Evolutionary conservation across 2,329 filamentous ascomycete genomes (phyloP).

Genomic region (Colletotrichum tanaceti): DNA sequence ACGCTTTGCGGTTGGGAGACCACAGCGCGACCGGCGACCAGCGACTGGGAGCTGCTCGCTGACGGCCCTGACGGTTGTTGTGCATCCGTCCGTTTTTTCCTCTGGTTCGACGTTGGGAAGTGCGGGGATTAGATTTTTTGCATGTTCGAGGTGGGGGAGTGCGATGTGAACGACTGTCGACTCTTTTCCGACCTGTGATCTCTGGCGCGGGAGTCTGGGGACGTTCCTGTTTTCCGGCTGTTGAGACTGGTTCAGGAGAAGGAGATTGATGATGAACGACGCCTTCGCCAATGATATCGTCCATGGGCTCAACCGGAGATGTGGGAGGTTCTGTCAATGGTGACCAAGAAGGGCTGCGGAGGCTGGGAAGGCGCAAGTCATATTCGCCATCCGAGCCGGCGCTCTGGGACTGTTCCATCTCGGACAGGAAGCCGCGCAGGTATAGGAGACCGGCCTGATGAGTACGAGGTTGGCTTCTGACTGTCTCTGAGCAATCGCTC

Average conservation of each 20-base stretch:
- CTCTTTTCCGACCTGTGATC: too few relatives aligned
- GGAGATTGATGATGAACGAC: background rate
- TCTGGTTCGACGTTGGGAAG: background rate
- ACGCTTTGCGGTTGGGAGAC: constrained; percentile 15
- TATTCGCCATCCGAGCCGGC: background rate
- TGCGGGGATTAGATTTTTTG: background rate
- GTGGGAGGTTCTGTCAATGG: background rate
- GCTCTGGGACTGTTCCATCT: background rate
- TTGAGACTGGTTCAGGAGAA: background rate
- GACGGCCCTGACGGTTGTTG: background rate
- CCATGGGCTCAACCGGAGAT: background rate
- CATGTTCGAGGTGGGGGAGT: background rate
- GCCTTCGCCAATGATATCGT: background rate
- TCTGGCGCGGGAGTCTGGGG: background rate
- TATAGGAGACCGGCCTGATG: background rate
- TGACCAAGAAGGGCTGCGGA: constrained; percentile 2
- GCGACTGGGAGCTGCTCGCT: background rate
- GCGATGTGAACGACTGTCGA: background rate
- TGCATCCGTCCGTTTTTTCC: background rate
- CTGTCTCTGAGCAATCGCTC: background rate
- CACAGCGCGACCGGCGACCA: constrained; percentile 23
- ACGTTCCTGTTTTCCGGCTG: background rate
- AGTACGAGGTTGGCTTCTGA: background rate
- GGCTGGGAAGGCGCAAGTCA: background rate
- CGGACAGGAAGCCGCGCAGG: background rate